These are phyloP conservation scores for Omphalea diandra DNA, from an alignment of 441 rosid species.

Conservation along the genomic window DNA sequence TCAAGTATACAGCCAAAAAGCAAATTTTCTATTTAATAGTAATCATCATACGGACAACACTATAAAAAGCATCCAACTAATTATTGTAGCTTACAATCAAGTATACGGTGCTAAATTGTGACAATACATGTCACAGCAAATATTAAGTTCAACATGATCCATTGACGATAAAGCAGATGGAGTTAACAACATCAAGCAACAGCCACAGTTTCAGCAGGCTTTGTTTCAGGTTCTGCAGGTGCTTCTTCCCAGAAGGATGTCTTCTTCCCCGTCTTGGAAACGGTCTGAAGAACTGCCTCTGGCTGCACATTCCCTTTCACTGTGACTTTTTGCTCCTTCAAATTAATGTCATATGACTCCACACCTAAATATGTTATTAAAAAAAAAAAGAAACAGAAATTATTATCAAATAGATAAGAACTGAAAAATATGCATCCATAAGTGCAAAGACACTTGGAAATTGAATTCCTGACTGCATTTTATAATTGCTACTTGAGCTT, in stretches of 20 bases:
- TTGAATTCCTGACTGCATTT: neutral
- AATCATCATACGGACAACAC: too few relatives aligned
- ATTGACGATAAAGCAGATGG: slow-evolving; percentile 1
- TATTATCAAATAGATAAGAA: neutral
- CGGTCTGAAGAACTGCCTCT: slow-evolving; percentile 75
- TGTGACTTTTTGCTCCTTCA: slow-evolving; percentile 82
- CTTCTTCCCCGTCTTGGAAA: slow-evolving; percentile 84
- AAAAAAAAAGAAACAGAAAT: neutral
- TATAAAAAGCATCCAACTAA: slow-evolving; percentile 15
- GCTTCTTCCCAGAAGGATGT: slow-evolving; percentile 74
- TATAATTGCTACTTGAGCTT: neutral
- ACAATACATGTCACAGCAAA: slow-evolving; percentile 12
- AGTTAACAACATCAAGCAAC: slow-evolving; percentile 37
- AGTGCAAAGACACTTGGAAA: neutral
- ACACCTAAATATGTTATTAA: slow-evolving; percentile 52
- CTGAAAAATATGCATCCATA: neutral
- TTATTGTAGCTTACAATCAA: slow-evolving; percentile 29
- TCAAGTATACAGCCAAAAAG: neutral
- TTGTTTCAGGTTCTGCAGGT: slow-evolving; percentile 33
- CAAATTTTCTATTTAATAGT: neutral
- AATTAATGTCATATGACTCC: slow-evolving; percentile 67
- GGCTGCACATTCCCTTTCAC: slow-evolving; percentile 87
- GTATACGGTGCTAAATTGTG: slow-evolving; percentile 16
- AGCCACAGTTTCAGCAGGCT: slow-evolving; percentile 41
- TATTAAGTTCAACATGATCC: slow-evolving; percentile 9